phyloP scores from a whole-genome alignment of 2,329 filamentous ascomycete species.

The Botrytis tulipae region DNA sequence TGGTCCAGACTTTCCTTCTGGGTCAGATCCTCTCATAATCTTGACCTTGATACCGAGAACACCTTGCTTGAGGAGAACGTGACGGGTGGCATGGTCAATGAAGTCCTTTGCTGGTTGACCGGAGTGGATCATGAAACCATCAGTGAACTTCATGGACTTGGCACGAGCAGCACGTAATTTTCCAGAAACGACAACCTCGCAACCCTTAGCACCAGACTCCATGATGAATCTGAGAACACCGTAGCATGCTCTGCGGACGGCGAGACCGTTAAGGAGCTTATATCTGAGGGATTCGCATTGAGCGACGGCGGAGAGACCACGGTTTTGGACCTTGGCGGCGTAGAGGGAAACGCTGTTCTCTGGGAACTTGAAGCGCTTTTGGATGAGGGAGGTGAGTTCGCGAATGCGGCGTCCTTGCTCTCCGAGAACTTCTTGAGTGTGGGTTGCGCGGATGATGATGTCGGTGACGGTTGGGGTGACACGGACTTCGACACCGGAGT shows the following conservation, averaged over 20 bases:
- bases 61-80: slow-evolving; percentile 99
- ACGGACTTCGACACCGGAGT: slow-evolving; percentile 99
- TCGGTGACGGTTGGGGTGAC: slow-evolving; percentile 98
- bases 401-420: slow-evolving; percentile 99
- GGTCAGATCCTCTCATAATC: slow-evolving; percentile 99
- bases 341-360: slow-evolving; percentile 99
- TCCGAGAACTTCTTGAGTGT: slow-evolving; percentile 99
- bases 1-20: slow-evolving; percentile 97
- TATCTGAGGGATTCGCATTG: slow-evolving; percentile 99
- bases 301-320: slow-evolving; percentile 98
- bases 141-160: slow-evolving; percentile 99
- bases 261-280: slow-evolving; percentile 99
- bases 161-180: slow-evolving; percentile 98
- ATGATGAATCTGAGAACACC: slow-evolving; percentile 99
- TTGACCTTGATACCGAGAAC: slow-evolving; percentile 99
- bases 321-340: slow-evolving; percentile 99
- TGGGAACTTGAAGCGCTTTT: slow-evolving; percentile 99
- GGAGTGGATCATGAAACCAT: slow-evolving; percentile 99
- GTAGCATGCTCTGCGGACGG: slow-evolving; percentile 98
- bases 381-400: slow-evolving; percentile 99
- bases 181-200: slow-evolving; percentile 98
- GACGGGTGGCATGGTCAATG: slow-evolving; percentile 96
- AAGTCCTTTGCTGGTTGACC: slow-evolving; percentile 99
- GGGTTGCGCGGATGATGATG: slow-evolving; percentile 94
- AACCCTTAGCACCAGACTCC: slow-evolving; percentile 99